Conservation (phyloP, 78 protist species). For the Dictyostelium capitatum region DNA sequence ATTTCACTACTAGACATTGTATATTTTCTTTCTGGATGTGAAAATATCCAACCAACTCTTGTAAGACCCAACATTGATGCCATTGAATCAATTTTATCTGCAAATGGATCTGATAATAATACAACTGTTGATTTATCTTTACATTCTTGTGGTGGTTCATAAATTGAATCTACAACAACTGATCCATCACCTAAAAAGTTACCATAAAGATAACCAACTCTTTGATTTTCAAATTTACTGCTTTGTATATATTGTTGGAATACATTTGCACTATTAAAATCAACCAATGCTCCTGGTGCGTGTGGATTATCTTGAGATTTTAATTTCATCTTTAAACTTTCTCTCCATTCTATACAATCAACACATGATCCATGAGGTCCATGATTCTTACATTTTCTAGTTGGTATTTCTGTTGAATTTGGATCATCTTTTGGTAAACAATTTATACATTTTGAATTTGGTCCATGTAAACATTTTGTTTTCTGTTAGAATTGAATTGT, state of each 20-base stretch:
- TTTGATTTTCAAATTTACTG: slow-evolving; percentile 43
- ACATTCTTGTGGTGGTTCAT: slow-evolving; percentile 74
- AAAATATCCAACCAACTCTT: slow-evolving; percentile 79
- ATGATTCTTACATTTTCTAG: slow-evolving; percentile 70
- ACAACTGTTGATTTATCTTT: not conserved
- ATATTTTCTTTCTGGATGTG: slow-evolving; percentile 74
- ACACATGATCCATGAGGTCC: slow-evolving; percentile 67
- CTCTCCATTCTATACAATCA: slow-evolving; percentile 81
- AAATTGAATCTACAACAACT: slow-evolving; percentile 38
- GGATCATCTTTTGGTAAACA: slow-evolving; percentile 82
- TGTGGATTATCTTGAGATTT: slow-evolving; percentile 66
- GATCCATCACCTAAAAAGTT: slow-evolving; percentile 40
- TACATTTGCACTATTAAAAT: slow-evolving; percentile 25
- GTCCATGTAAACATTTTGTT: slow-evolving; percentile 73
- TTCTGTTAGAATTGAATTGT: not conserved
- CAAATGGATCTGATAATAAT: not conserved
- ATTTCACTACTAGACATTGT: slow-evolving; percentile 58
- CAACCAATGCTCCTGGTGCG: slow-evolving; percentile 56
- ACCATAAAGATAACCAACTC: slow-evolving; percentile 65
- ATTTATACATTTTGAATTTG: slow-evolving; percentile 70
- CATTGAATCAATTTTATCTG: slow-evolving; percentile 51
- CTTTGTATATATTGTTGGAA: slow-evolving; percentile 57
- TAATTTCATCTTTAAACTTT: slow-evolving; percentile 67
- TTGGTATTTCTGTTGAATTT: slow-evolving; percentile 41
- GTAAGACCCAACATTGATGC: slow-evolving; percentile 64